Conservation (phyloP, 495 filamentous ascomycete genomes). For the Daldinia grandis region DNA sequence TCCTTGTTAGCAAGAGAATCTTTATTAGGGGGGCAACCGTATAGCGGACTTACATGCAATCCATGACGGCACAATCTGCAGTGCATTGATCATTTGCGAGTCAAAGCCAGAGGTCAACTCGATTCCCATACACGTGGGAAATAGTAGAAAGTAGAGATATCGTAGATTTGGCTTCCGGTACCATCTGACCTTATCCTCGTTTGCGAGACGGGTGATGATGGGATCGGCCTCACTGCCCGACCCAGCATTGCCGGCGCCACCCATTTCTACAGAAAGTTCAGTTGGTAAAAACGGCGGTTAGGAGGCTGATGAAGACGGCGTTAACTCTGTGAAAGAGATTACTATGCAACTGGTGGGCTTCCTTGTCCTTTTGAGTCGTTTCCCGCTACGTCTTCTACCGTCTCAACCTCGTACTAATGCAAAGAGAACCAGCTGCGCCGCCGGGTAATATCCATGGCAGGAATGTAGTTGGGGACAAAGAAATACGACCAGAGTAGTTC, state of each 20-base stretch:
- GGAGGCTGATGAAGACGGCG: neutral
- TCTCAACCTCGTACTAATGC: neutral
- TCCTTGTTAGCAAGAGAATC: neutral
- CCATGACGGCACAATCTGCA: constrained; percentile 68
- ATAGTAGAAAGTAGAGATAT: constrained; percentile 67
- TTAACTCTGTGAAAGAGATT: neutral
- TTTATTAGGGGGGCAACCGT: neutral
- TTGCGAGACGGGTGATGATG: constrained; percentile 54
- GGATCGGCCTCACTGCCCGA: constrained; percentile 47
- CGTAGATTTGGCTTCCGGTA: constrained; percentile 71
- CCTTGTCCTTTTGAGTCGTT: constrained; percentile 11
- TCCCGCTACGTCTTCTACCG: neutral
- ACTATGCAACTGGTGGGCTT: neutral
- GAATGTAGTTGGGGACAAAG: neutral
- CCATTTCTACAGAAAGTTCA: constrained; percentile 15
- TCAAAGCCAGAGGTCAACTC: constrained; percentile 75
- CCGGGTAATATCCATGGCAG: constrained; percentile 18
- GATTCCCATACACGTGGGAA: constrained; percentile 70
- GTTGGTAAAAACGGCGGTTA: neutral
- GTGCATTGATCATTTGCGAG: constrained; percentile 70
- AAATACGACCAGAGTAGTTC: neutral
- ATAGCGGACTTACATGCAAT: constrained; percentile 56
- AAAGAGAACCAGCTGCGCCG: neutral
- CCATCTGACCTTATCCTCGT: constrained; percentile 63
- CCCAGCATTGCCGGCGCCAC: constrained; percentile 31